Evolutionary conservation across 768 basidiomycete species (phyloP), one percentile per base, ranked within the genome.

Genomic region (Cantharellus anzutake): DNA sequence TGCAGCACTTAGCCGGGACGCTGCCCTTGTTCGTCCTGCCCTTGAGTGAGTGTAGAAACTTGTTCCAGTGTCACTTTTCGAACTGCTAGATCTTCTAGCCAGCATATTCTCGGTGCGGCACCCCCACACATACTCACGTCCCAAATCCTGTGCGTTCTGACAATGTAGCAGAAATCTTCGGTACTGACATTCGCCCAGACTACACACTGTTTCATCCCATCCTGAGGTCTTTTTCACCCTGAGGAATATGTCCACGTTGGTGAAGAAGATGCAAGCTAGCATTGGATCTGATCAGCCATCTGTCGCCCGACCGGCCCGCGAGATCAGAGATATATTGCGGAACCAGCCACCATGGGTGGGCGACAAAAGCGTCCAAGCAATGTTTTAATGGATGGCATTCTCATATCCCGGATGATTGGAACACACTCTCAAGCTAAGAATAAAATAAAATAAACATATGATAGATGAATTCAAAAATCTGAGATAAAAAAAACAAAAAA

Each of bases 221-320:
- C 73, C 78, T 14, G 76, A 78, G 60, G 67, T 87, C 37, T 83
- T 91, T 76, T 77, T 83, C 71, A 75, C 77, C 58, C 73, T 88
- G 2, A 75, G 76, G 2, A 64, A 84, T 3, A 70, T 84, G 40
- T 76, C 76, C 3, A 76, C 71, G 48, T 79, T 92, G 2, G 80
- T 84, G 0, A 79, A 83, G 68, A 91, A 91, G 68, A 75, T 85
- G 2, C 72, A 80, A 57, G 82, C 84, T 63, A 80, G 82, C 65
- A 76, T 78, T 0, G 79, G 75, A 2, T 81, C 76, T 62, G 87
- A 91, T 50, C 78, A 78, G 41, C 80, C 86, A 2, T 74, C 77
- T 20, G 80, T 93, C 50, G 76, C 86, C 5, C 74, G 89, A 52
- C 89, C 88, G 0, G 84, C 88, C 4, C 74, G 90, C 51, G 89